Base-by-base conservation (phyloP, 768 basidiomycete genomes). In the Lentinula edodes region DNA sequence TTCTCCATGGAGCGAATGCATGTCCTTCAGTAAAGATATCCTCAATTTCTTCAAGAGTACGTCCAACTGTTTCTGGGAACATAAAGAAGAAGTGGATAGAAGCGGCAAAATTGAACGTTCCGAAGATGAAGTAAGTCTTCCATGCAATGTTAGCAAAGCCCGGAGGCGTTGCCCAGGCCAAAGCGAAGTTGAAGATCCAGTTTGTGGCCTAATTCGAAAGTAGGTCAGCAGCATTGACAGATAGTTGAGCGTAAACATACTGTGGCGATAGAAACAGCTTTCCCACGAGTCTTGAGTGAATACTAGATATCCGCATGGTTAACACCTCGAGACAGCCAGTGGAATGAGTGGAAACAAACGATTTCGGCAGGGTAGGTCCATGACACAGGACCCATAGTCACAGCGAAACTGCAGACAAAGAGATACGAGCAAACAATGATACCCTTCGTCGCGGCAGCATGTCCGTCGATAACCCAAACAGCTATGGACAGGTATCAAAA, bases 121-220 rank as follows among this genome's bases (percentile, higher is more conserved):
- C 88, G 68, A 91, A 90, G 71, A 90, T 84, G 73, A 89, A 89
- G 73, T 90, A 91, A 2, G 78, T 90, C 74, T 83, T 87, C 80
- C 84, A 88, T 15, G 86, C 88, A 62, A 91, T 89, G 65, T 65
- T 77, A 34, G 81, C 71, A 52, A 91, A 81, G 6, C 82, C 84
- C 0, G 90, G 88, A 0, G 90, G 90, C 1, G 90, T 88, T 7
- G 87, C 88, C 75, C 83, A 90, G 0, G 88, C 88, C 61, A 90
- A 81, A 13, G 86, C 86, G 64, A 85, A 86, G 78, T 89, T 89
- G 78, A 90, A 89, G 20, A 78, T 69, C 87, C 86, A 85, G 71
- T 86, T 86, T 20, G 74, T 69, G 32, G 74, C 72, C 59, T 63
- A 42, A 20, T n/a, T 35, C 28, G 20, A 51, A 38, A 50, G 18